A percentile compares a stretch with the other conserved stretches of the same genome.
These are phyloP conservation scores for Neophaeococcomyces aloes DNA, from an alignment of 2,329 filamentous ascomycete species.

Conservation along the genomic window DNA sequence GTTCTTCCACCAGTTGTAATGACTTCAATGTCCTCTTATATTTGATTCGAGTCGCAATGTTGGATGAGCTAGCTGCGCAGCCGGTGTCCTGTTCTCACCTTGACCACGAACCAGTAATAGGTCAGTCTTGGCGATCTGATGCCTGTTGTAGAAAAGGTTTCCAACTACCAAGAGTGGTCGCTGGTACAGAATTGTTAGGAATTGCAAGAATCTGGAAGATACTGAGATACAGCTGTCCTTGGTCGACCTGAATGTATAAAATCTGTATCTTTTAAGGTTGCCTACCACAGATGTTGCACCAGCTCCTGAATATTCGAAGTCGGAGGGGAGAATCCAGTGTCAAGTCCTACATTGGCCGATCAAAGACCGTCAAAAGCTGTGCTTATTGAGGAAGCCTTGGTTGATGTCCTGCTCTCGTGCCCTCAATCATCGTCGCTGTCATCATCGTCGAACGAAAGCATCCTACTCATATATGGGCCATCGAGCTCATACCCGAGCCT, in stretches of 20 bases:
- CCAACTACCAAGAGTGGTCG: conserved; percentile 27
- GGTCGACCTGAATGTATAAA: too few relatives aligned
- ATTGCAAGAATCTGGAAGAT: too few relatives aligned
- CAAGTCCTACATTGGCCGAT: too few relatives aligned
- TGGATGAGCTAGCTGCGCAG: conserved; percentile 32
- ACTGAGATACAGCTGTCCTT: too few relatives aligned
- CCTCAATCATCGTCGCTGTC: conserved; percentile 25
- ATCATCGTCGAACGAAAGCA: conserved; percentile 33
- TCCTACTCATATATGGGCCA: conserved; percentile 64
- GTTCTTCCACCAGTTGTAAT: conserved; percentile 35
- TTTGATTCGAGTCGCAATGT: conserved; percentile 37
- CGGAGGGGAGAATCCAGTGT: too few relatives aligned
- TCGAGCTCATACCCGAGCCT: conserved; percentile 90
- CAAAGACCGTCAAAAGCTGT: too few relatives aligned
- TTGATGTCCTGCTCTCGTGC: too few relatives aligned
- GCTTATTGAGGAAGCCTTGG: too few relatives aligned
- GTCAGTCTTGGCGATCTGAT: conserved; percentile 29
- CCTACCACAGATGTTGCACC: too few relatives aligned
- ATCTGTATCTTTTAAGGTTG: too few relatives aligned
- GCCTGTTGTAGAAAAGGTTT: conserved; percentile 31
- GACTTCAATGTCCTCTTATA: conserved; percentile 23
- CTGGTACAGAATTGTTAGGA: conserved; percentile 26
- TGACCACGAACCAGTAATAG: conserved; percentile 30
- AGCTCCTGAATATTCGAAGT: too few relatives aligned
- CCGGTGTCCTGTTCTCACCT: conserved; percentile 41